These are phyloP conservation scores for Leccinum sublutescens DNA, from an alignment of 768 basidiomycete species.

Conservation along the genomic window DNA sequence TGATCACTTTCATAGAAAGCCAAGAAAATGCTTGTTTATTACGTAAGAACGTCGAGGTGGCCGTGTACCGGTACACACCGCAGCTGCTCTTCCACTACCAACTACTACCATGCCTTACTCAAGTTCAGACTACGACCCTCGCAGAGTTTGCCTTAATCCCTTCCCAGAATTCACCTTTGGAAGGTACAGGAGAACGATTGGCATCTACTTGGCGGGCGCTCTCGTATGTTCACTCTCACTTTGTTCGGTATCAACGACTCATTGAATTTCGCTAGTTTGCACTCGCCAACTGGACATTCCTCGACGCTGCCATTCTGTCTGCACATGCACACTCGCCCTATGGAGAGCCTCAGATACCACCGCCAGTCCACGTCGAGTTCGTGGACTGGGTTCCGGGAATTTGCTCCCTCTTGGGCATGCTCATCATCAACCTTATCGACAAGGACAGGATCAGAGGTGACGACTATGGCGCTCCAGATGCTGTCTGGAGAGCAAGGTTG, in stretches of 20 bases:
- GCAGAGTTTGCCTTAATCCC: constrained; percentile 83
- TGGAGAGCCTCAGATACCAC: constrained; percentile 63
- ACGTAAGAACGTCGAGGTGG: constrained; percentile 11
- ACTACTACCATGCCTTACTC: constrained; percentile 47
- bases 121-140: constrained; percentile 77
- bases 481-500: constrained; percentile 89
- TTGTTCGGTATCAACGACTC: not conserved
- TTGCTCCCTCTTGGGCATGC: constrained; percentile 87
- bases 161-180: constrained; percentile 58
- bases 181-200: constrained; percentile 53
- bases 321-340: constrained; percentile 79
- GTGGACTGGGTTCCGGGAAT: constrained; percentile 98
- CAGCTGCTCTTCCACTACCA: not conserved
- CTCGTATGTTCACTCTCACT: constrained; percentile 58
- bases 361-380: constrained; percentile 82
- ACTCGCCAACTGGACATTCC: constrained; percentile 90
- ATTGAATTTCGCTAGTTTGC: constrained; percentile 62
- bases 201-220: constrained; percentile 89
- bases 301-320: constrained; percentile 90
- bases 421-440: constrained; percentile 92
- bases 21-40: constrained; percentile 7
- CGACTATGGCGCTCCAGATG: constrained; percentile 77
- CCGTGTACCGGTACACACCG: not conserved
- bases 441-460: constrained; percentile 84
- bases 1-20: constrained; percentile 4